phyloP scores from a whole-genome alignment of 2,329 filamentous ascomycete genomes.

The Laburnicola sp. region DNA sequence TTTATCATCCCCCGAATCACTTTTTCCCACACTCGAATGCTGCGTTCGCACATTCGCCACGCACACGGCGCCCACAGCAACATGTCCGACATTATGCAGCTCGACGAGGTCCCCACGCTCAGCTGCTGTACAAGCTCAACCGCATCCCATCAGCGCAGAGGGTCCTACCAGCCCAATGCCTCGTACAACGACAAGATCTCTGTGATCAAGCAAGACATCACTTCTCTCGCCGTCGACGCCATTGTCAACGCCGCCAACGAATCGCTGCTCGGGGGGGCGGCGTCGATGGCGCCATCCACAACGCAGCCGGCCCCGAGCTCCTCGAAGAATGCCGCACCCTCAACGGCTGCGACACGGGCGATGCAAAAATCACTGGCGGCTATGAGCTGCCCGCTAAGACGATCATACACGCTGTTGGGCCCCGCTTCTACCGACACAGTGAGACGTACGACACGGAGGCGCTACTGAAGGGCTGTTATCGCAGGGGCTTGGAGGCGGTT shows the following conservation, averaged over 20 bases:
- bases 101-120: constrained; percentile 64
- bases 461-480: constrained; percentile 68
- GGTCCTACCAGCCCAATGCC: constrained; percentile 22
- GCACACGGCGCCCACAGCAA: constrained; percentile 4
- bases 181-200: constrained; percentile 67
- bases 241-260: constrained; percentile 94
- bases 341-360: constrained; percentile 73
- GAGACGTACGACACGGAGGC: constrained; percentile 39
- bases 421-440: constrained; percentile 63
- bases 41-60: too few species aligned
- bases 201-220: constrained; percentile 78
- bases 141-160: constrained; percentile 47
- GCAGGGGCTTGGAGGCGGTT: constrained; percentile 69
- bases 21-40: too few species aligned
- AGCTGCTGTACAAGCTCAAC: constrained; percentile 65
- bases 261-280: constrained; percentile 84
- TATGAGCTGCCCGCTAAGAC: constrained; percentile 75
- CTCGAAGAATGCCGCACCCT: constrained; percentile 71
- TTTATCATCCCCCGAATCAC: too few species aligned
- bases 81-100: constrained; percentile 37
- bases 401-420: constrained; percentile 90
- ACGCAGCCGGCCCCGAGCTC: constrained; percentile 72
- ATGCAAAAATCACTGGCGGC: constrained; percentile 79
- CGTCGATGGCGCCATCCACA: constrained; percentile 76
- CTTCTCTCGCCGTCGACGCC: constrained; percentile 72